Base-by-base conservation (phyloP, 2,329 filamentous ascomycete species). In the Catunica adiposa region DNA sequence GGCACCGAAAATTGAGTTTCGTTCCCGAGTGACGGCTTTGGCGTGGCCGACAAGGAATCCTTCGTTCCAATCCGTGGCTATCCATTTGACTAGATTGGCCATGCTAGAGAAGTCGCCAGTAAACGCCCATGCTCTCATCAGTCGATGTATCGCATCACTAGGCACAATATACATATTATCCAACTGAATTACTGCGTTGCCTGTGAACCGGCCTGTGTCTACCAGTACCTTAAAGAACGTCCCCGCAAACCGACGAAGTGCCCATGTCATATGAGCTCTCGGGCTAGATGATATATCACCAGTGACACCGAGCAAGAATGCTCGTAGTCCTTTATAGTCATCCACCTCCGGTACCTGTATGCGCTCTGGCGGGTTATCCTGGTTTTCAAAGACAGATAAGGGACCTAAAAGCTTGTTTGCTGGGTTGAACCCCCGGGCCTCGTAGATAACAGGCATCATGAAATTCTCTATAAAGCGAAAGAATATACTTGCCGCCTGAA, bases 61-160 rank as follows among this genome's bases (percentile, higher is more conserved):
- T 22, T 64, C 64, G 4, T 64, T 63, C 66, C 73, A 73, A 60
- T 79, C 66, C 23, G 66, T 61, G 0, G 76, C 66, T 60, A 83
- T 75, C 81, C 82, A 89, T 29, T 68, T 65, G 14, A 83, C 66
- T 3, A 82, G 66, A 3, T 68, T 68, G 3, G 75, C 71, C 64
- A 87, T 78, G 52, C 75, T 78, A 1, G 74, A 67, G 51, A 72
- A 71, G 60, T 86, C 79, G 37, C 74, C 75, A n/a, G 80, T 65
- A 54, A 76, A 73, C 1, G 77, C 83, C 22, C 88, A 68, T 1
- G 78, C 73, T 50, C 80, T 73, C 64, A 88, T 73, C 15, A 59
- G 44, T 11, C 31, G 44, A 47, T 59, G 57, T 3, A 59, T 38
- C 7, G 56, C 50, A 5, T 55, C 50, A 20, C 44, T 48, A 22